phyloP scores from a whole-genome alignment of 805 yeast genomes.

The Candida khao-thaluensis region DNA sequence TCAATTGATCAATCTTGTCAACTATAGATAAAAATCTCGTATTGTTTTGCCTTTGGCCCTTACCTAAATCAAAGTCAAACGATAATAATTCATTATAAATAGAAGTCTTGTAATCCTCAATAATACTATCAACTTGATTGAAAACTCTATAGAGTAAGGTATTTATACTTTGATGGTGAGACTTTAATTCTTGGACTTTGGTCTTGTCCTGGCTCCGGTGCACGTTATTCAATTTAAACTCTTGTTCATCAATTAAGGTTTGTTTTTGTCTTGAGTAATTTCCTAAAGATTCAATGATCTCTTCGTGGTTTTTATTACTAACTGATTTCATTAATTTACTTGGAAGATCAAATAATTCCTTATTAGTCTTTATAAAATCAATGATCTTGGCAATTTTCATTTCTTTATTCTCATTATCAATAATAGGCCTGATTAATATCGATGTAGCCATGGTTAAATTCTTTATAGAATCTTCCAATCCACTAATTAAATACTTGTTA shows the following conservation, averaged over 20 bases:
- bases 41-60: conserved; percentile 17
- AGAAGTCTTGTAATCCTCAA: conserved; percentile 33
- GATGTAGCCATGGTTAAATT: conserved; percentile 37
- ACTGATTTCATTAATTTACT: conserved; percentile 27
- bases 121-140: conserved; percentile 32
- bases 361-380: conserved; percentile 32
- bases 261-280: conserved; percentile 20
- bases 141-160: conserved; percentile 32
- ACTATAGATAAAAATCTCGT: conserved; percentile 38
- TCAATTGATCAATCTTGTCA: conserved; percentile 38
- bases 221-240: conserved; percentile 12
- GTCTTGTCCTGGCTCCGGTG: conserved; percentile 22
- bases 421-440: conserved; percentile 40
- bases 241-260: conserved; percentile 12
- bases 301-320: conserved; percentile 31
- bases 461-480: conserved; percentile 39
- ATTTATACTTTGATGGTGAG: conserved; percentile 18
- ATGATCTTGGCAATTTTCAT: conserved; percentile 31
- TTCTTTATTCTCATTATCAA: conserved; percentile 38
- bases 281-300: conserved; percentile 35
- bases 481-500: conserved; percentile 26
- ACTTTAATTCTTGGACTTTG: conserved; percentile 4
- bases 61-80: conserved; percentile 30
- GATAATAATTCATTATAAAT: conserved; percentile 38
- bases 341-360: conserved; percentile 39